Evolutionary conservation across 306 rosid species (phyloP), one percentile per base, ranked within the genome.

Genomic region (Rosa persica): DNA sequence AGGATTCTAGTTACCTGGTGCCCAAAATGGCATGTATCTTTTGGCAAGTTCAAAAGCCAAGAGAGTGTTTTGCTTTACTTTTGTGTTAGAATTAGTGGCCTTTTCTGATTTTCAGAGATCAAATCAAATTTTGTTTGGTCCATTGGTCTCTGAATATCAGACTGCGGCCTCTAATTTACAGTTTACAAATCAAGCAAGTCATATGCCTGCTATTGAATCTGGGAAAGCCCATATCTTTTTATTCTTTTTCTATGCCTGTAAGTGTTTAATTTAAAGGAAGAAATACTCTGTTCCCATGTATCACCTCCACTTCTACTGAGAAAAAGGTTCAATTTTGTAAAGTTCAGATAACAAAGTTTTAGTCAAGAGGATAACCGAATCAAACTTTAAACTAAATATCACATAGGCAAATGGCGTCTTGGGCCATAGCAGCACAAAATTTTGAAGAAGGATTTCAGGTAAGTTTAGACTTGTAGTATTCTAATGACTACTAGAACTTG

Each of bases 61-160:
- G 62, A 55, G 42, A 62, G 6, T 36, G 42, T 34, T 65, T 34
- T 64, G 22, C 22, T 64, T 34, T 34, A 34, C 42, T 30, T 64
- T 34, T 64, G 69, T 64, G 43, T 34, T 13, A 22, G 34, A 34
- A 64, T 38, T 15, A 12, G 44, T 25, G 43, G 69, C 69, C 22
- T 64, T 34, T 34, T 34, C 69, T 64, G 69, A 7, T 34, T 64
- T 65, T 65, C 70, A 65, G 44, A 66, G 44, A 66, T 66, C 47
- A 66, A 66, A 66, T 38, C 23, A 19, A 34, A 6, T 36, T 34
- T 8, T 17, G 6, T 19, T 38, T 36, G 47, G 15, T 66, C 6
- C 16, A 13, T 27, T 27, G 67, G 42, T 15, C 67, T 27, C 67
- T 62, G 20, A 27, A 62, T 27, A 62, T 62, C 67, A 15, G 20